Conservation (phyloP, 2,329 filamentous ascomycete genomes). For the Phialocephala sp. region DNA sequence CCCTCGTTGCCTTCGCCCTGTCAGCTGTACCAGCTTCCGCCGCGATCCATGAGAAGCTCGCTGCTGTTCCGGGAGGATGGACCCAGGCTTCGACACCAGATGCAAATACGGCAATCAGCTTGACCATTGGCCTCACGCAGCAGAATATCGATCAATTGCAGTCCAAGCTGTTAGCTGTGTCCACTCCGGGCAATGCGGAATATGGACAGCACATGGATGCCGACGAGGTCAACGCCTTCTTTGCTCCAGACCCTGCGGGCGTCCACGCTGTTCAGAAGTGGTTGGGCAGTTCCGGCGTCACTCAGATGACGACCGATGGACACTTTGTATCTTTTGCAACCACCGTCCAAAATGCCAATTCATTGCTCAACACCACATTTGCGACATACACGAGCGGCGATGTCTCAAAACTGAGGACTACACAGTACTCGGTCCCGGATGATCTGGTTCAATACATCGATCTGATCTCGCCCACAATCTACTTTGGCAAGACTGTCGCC, state of each 20-base stretch:
- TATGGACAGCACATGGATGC: conserved; percentile 60
- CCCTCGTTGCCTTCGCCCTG: background rate
- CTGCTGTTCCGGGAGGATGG: conserved; percentile 31
- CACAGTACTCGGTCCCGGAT: conserved; percentile 37
- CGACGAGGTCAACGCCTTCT: conserved; percentile 57
- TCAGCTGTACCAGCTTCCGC: background rate
- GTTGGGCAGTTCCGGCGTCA: conserved; percentile 58
- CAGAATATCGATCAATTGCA: conserved; percentile 52
- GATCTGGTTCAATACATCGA: conserved; percentile 35
- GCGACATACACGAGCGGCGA: conserved; percentile 57
- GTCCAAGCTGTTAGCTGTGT: conserved; percentile 49
- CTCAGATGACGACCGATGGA: conserved; percentile 51
- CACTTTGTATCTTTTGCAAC: conserved; percentile 60
- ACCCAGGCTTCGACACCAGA: conserved; percentile 20
- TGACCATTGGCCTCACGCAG: conserved; percentile 50
- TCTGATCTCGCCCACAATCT: conserved; percentile 39
- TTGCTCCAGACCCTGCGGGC: conserved; percentile 57
- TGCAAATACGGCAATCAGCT: conserved; percentile 17
- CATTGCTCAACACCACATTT: conserved; percentile 57
- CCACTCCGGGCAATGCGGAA: conserved; percentile 55
- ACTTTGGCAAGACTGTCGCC: conserved; percentile 35
- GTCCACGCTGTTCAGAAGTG: conserved; percentile 57
- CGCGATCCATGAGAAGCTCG: conserved; percentile 21
- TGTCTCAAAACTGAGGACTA: conserved; percentile 42
- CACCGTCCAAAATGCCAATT: conserved; percentile 56